A percentile compares a stretch with the other conserved stretches of the same genome.
These are phyloP conservation scores for Solanum hybrid DNA, from an alignment of 305 asterid species.

Conservation along the genomic window DNA sequence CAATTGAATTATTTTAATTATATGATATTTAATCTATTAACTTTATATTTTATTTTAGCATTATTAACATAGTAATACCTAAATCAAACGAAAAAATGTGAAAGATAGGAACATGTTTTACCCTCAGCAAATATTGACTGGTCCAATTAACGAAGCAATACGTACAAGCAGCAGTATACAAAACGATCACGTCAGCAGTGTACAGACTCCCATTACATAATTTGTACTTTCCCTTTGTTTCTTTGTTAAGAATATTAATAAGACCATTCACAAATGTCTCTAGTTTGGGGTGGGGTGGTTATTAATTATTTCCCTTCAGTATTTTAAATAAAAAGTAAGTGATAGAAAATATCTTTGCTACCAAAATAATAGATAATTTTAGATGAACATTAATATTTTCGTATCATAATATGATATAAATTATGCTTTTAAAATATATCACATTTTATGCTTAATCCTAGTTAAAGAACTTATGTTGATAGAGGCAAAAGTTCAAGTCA, in stretches of 20 bases:
- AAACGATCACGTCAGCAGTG: not conserved
- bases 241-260: not conserved
- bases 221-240: not conserved
- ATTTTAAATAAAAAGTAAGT: not conserved
- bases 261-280: not conserved
- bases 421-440: not conserved
- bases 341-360: not conserved
- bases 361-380: not conserved
- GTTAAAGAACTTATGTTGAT: not conserved
- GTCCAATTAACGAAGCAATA: slow-evolving; percentile 3
- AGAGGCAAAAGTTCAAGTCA: not conserved
- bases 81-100: not conserved
- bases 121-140: not conserved
- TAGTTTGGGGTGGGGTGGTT: not conserved
- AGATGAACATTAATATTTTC: not conserved
- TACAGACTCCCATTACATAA: not conserved
- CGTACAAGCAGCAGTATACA: not conserved
- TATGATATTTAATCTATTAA: not conserved
- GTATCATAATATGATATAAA: not conserved
- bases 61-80: not conserved
- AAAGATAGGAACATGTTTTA: not conserved
- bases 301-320: not conserved
- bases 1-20: not conserved
- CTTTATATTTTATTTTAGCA: not conserved
- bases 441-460: not conserved